Evolutionary conservation across 192 early-diverging fungal genomes (phyloP), one percentile per base, ranked within the genome.

Genomic region (Lobulomyces angularis): DNA sequence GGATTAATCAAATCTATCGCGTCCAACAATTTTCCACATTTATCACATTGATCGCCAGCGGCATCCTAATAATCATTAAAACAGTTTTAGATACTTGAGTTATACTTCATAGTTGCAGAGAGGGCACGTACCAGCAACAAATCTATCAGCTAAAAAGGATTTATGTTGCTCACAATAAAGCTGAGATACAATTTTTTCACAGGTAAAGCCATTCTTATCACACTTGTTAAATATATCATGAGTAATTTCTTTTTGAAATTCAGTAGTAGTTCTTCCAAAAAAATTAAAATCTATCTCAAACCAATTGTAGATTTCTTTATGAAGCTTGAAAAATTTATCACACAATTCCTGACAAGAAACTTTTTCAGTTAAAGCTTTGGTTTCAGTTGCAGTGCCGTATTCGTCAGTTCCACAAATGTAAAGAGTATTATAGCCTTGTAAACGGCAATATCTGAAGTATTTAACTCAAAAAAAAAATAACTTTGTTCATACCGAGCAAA

Each of bases 351-450:
- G 80, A 64, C 87, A 92, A 9, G 84, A 65, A 8, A 90, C 62
- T 2, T 82, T 82, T 51, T 99, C 95, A 37, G 90, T 79, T 8
- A 97, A 53, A 2, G 95, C 95, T 61, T 96, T 96, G 6, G 91
- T 97, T 66, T 99, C 95, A 8, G 95, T 99, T 2, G 95, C 87
- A 12, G 95, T 99, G 25, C 95, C 95, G 61, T 97, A 97, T 65
- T 99, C 95, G 63, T 99, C 95, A 1, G 95, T 96, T 47, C 95
- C 95, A 65, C 87, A 86, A 6, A 98, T 77, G 49, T 79, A 92
- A 12, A 95, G 55, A 3, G 85, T 85, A 58, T 98, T 98, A 58
- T 82, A 74, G 17, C 80, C 83, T 35, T 92, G 83, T 22, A 77
- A 50, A 35, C 95, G 90, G 32, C 80, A 82, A 71, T 82, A 99